Percentiles rank a stretch among this genome's conserved stretches.
Evolutionary conservation across 306 rosid genomes (phyloP).

Genomic region (Corylus avellana): DNA sequence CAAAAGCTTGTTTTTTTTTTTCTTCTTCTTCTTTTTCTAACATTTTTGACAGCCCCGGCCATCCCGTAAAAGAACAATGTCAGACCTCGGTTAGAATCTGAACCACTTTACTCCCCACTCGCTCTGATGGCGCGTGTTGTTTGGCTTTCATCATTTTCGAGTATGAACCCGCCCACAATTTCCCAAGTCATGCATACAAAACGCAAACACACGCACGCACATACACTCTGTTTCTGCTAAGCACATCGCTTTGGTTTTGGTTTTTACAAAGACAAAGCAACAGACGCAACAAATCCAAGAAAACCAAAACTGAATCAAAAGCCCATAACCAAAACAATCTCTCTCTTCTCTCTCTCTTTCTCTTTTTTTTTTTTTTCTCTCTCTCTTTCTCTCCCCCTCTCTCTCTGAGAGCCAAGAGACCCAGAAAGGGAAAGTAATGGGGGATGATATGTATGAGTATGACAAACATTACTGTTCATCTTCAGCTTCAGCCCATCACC

Average conservation of each 20-base stretch:
- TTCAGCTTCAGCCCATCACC: conserved; percentile 33
- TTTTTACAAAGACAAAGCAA: conserved; percentile 23
- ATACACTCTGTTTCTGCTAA: conserved; percentile 24
- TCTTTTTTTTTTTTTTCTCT: neutral
- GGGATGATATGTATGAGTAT: conserved; percentile 39
- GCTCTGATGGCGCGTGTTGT: conserved; percentile 33
- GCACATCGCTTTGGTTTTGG: conserved; percentile 16
- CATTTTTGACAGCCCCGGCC: conserved; percentile 9
- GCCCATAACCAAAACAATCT: conserved; percentile 12
- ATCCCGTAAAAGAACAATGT: conserved; percentile 9
- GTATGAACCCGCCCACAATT: conserved; percentile 40
- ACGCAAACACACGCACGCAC: neutral
- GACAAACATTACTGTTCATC: conserved; percentile 36
- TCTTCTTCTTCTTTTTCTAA: neutral
- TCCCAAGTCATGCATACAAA: conserved; percentile 23
- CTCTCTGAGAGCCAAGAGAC: neutral
- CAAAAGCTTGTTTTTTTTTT: neutral
- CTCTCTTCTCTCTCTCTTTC: neutral
- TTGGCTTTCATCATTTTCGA: conserved; percentile 6
- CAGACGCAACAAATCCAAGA: conserved; percentile 20
- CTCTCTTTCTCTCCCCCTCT: neutral
- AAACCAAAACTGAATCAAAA: neutral
- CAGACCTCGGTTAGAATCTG: neutral
- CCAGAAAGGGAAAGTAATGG: conserved; percentile 42
- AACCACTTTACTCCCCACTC: neutral